A percentile compares a stretch with the other conserved stretches of the same genome.
phyloP scores from a whole-genome alignment of 805 yeast genomes.

The Priceomyces melissophilus region DNA sequence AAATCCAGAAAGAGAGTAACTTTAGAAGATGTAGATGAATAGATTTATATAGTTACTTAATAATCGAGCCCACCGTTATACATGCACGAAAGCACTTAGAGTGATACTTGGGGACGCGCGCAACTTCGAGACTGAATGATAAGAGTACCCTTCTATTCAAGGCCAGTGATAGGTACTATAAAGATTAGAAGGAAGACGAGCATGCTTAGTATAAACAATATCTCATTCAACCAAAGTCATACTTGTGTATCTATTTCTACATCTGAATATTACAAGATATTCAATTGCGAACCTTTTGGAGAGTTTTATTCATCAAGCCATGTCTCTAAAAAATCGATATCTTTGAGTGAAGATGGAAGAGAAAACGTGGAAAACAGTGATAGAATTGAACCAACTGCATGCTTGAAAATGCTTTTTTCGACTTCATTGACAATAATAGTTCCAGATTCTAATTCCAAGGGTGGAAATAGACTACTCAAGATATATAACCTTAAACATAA shows the following conservation, averaged over 20 bases:
- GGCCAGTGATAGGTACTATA: background rate
- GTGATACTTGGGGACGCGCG: constrained; percentile 1
- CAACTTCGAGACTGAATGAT: background rate
- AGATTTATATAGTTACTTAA: background rate
- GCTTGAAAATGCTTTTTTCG: constrained; percentile 38
- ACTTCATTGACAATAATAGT: constrained; percentile 40
- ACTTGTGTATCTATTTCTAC: constrained; percentile 38
- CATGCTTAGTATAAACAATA: constrained; percentile 28
- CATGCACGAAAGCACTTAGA: constrained; percentile 1
- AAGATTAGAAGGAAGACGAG: background rate
- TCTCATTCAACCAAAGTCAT: constrained; percentile 42
- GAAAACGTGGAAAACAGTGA: constrained; percentile 7
- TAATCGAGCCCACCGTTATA: background rate
- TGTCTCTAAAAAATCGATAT: constrained; percentile 11
- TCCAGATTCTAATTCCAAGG: constrained; percentile 21
- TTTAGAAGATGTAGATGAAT: constrained; percentile 41
- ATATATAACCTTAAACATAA: constrained; percentile 41
- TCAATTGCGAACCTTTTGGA: constrained; percentile 45
- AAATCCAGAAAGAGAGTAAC: constrained; percentile 29
- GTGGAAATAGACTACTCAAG: constrained; percentile 31
- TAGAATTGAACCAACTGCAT: constrained; percentile 23
- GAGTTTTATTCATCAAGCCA: constrained; percentile 32
- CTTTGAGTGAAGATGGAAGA: constrained; percentile 6
- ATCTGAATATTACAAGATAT: constrained; percentile 30
- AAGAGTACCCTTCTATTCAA: background rate